Percentiles rank a stretch among this genome's conserved stretches.
phyloP scores from a whole-genome alignment of 371 early-diverging fungal species.

The Mucor piriformis region DNA sequence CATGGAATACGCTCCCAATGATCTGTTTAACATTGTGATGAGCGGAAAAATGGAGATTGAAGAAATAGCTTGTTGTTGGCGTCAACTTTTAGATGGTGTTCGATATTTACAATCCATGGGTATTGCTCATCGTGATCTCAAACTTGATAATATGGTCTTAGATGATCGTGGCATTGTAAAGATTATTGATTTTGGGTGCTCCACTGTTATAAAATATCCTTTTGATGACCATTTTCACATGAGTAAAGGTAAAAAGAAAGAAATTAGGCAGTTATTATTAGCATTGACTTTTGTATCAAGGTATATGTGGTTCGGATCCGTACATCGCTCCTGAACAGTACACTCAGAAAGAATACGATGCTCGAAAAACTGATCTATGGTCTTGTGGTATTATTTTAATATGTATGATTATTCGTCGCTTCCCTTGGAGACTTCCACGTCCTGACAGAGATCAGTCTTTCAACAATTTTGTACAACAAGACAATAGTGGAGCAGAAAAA shows the following conservation, averaged over 20 bases:
- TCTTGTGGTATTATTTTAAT: conserved; percentile 71
- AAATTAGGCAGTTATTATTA: too few relatives aligned
- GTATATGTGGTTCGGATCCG: conserved; percentile 61
- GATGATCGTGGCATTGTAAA: conserved; percentile 74
- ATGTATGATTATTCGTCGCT: conserved; percentile 67
- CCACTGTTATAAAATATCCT: conserved; percentile 72
- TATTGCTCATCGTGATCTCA: conserved; percentile 86
- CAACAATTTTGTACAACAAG: conserved; percentile 39
- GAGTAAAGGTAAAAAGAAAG: conserved; percentile 23
- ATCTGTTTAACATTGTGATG: conserved; percentile 71
- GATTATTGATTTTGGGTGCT: conserved; percentile 93
- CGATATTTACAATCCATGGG: conserved; percentile 71
- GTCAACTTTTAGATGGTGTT: conserved; percentile 74
- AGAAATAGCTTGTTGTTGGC: conserved; percentile 70
- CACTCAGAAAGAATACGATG: conserved; percentile 54
- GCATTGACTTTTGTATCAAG: conserved; percentile 16
- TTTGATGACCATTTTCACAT: conserved; percentile 47
- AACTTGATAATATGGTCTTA: conserved; percentile 82
- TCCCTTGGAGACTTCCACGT: conserved; percentile 67
- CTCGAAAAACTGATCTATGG: conserved; percentile 70
- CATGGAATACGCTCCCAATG: conserved; percentile 81
- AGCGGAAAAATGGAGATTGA: conserved; percentile 59
- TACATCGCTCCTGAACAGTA: conserved; percentile 66
- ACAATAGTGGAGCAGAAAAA: conserved; percentile 40
- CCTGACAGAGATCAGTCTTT: conserved; percentile 48